phyloP scores from a whole-genome alignment of 257 asterid species.

The Solanum sitiens region DNA sequence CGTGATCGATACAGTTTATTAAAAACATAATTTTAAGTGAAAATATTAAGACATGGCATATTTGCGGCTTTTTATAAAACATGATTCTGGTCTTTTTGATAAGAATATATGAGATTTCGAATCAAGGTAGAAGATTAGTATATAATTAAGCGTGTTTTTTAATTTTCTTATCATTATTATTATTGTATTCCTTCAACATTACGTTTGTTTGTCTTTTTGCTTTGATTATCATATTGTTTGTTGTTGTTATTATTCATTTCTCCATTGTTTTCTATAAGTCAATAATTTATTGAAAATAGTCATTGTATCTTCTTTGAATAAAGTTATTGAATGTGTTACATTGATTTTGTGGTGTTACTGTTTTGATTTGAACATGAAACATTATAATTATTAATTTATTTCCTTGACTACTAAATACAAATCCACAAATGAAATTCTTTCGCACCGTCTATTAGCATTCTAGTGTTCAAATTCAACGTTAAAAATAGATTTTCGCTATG shows the following conservation, averaged over 20 bases:
- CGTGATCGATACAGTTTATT: too few species aligned
- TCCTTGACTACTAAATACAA: not conserved
- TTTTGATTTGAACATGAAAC: not conserved
- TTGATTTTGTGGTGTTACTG: not conserved
- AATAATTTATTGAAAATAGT: too few species aligned
- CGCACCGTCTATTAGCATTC: not conserved
- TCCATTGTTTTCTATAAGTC: not conserved
- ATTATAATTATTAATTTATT: too few species aligned
- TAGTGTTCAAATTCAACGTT: not conserved
- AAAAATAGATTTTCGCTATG: not conserved
- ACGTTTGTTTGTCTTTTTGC: not conserved
- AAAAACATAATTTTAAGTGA: too few species aligned
- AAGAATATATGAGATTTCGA: too few species aligned
- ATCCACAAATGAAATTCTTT: not conserved
- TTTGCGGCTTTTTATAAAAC: accelerated
- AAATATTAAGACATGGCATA: too few species aligned
- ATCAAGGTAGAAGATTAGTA: not conserved
- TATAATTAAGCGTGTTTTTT: too few species aligned
- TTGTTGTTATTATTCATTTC: too few species aligned
- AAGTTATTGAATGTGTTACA: not conserved
- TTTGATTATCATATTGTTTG: not conserved
- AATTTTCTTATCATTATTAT: too few species aligned
- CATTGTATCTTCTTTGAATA: not conserved
- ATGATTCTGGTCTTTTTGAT: too few species aligned
- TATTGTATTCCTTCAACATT: not conserved